Percentiles rank a stretch among this genome's conserved stretches.
These are phyloP conservation scores for Gymnopus androsaceus DNA, from an alignment of 1,284 basidiomycete species.

Conservation along the genomic window DNA sequence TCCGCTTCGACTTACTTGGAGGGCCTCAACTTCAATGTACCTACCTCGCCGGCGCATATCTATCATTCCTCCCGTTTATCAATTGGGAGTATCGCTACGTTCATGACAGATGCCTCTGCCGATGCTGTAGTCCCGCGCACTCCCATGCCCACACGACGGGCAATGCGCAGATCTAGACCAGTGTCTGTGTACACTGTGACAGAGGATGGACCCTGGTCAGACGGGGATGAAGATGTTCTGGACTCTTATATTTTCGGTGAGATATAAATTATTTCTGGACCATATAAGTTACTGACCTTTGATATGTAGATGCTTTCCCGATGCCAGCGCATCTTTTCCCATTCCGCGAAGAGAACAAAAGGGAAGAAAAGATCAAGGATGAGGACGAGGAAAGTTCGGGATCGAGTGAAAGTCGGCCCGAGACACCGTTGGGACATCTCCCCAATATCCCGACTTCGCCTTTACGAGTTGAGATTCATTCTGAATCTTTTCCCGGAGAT, in stretches of 20 bases:
- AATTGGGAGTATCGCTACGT: constrained; percentile 58
- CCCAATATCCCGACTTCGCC: constrained; percentile 1
- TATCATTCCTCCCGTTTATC: constrained; percentile 43
- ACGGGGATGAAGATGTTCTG: constrained; percentile 47
- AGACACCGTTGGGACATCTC: constrained; percentile 27
- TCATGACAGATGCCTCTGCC: constrained; percentile 25
- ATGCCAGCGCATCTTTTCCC: constrained; percentile 32
- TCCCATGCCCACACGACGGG: not conserved
- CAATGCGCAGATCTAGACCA: constrained; percentile 26
- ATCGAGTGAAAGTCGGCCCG: constrained; percentile 25
- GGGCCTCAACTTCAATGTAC: constrained; percentile 44
- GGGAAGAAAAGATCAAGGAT: not conserved
- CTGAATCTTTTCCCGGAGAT: constrained; percentile 19
- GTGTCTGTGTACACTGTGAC: constrained; percentile 33
- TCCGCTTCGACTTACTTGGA: constrained; percentile 43
- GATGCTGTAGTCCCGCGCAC: constrained; percentile 28
- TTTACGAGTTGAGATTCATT: constrained; percentile 10
- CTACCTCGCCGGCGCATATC: constrained; percentile 34
- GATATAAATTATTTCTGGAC: constrained; percentile 14
- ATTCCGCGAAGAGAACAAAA: constrained; percentile 4
- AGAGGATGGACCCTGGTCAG: constrained; percentile 43
- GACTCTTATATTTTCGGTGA: constrained; percentile 52
- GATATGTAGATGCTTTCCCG: constrained; percentile 41
- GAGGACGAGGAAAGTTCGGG: not conserved
- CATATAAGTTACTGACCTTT: not conserved